Evolutionary conservation across 148 eudicot genomes (phyloP).

Genomic region (Rhododendron kiyosumense): DNA sequence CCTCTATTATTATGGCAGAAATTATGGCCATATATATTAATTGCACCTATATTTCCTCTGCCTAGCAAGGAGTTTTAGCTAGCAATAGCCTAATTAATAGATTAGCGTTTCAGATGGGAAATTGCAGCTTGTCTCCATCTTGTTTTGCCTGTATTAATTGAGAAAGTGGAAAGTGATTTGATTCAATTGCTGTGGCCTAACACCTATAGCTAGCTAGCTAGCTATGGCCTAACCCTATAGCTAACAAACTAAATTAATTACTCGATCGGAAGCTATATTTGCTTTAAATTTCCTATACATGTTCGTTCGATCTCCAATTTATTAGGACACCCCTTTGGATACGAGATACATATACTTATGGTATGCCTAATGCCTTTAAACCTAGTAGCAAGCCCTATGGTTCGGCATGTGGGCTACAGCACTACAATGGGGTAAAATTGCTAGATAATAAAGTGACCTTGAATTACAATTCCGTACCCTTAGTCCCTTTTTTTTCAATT

Average conservation of each 20-base stretch:
- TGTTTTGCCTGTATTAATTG: neutral
- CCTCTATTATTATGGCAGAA: neutral
- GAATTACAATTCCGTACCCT: neutral
- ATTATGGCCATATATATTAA: neutral
- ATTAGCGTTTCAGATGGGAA: neutral
- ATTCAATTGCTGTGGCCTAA: neutral
- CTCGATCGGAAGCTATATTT: neutral
- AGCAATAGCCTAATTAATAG: neutral
- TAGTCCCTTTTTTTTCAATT: neutral
- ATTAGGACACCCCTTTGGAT: neutral
- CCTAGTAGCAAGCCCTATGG: neutral
- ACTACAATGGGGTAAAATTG: neutral
- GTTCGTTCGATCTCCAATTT: neutral
- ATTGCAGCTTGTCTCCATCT: neutral
- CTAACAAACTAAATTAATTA: neutral
- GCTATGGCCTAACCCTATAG: neutral
- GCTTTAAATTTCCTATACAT: neutral
- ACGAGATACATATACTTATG: neutral
- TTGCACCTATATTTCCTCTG: neutral
- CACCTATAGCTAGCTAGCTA: neutral
- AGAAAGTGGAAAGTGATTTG: neutral
- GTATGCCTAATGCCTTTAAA: neutral
- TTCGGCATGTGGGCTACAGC: neutral
- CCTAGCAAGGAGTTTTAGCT: neutral
- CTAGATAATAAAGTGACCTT: neutral